Evolutionary conservation across 2,329 filamentous ascomycete genomes (phyloP), one percentile per base, ranked within the genome.

Genomic region (Thermomyces lanuginosus): DNA sequence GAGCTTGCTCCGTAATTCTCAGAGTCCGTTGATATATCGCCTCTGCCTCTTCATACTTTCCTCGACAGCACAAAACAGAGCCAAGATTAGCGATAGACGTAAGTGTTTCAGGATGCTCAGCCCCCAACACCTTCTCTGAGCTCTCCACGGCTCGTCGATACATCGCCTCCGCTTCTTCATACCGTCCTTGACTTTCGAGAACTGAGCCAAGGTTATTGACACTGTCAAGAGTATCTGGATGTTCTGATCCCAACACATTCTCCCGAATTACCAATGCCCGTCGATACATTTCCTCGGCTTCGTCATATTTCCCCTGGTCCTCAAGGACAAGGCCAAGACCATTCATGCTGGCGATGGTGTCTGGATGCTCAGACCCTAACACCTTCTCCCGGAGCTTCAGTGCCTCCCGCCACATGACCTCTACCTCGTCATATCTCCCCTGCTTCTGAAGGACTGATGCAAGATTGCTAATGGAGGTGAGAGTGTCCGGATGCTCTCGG

Each of bases 401-500:
- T 9, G 24, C 24, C 17, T 3, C 16, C 21, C 24, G 16, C 19
- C 10, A 11, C 16, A 27, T 27, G 10, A 13, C 26, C 9, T 27
- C 26, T 6, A 15, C 26, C 12, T 27, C 19, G 8, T 16, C n/a
- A 8, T 27, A 16, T 4, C 8, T 15, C 9, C 19, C 26, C 19
- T 16, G 19, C 2, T 5, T 13, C n/a, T 4, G 6, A 23, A 11
- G 10, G 3, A 23, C n/a, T 5, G 10, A 11, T 4, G 12, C 22
- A 9, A 23, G 10, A 12, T 23, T 4, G 16, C 5, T 11, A 9
- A 23, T 7, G 24, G 16, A 8, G 16, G 15, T 13, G 8, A 19
- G 6, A 26, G 15, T 9, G 17, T 34, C 22, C 9, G 31, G 33
- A 27, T 42, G 39, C n/a, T 30, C 24, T n/a, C 15, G 13, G 10